Evolutionary conservation across 1,139 yeast species (phyloP).

Genomic region (Meyerozyma sp.): DNA sequence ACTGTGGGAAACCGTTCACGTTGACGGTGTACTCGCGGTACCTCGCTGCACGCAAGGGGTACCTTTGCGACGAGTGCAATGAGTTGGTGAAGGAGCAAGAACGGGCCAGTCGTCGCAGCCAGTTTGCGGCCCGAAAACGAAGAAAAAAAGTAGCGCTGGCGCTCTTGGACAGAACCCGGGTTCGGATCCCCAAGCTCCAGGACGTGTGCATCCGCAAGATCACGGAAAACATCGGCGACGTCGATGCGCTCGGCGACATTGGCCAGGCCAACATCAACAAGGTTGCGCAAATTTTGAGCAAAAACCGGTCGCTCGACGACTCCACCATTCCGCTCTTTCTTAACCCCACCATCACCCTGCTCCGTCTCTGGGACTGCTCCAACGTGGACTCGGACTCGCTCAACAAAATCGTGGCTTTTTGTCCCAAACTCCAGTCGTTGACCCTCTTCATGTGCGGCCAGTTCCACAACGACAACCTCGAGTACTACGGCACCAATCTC

Average conservation of each 20-base stretch:
- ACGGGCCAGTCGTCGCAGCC: conserved; percentile 43
- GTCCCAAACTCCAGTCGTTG: conserved; percentile 66
- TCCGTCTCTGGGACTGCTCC: conserved; percentile 93
- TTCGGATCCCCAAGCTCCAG: conserved; percentile 65
- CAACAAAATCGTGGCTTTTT: conserved; percentile 66
- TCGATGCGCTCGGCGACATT: conserved; percentile 75
- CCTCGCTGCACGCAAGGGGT: conserved; percentile 45
- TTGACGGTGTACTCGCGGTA: conserved; percentile 63
- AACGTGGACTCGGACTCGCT: conserved; percentile 63
- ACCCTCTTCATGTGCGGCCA: conserved; percentile 92
- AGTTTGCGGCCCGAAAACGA: conserved; percentile 60
- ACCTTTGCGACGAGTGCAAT: conserved; percentile 65
- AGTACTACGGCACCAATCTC: conserved; percentile 57
- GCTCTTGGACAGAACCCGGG: conserved; percentile 63
- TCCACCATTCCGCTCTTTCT: conserved; percentile 69
- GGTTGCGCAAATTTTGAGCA: conserved; percentile 69
- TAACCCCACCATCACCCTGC: conserved; percentile 46
- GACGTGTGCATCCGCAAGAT: conserved; percentile 73
- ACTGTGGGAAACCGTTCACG: conserved; percentile 52
- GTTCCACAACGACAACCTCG: conserved; percentile 69
- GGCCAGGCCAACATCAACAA: conserved; percentile 61
- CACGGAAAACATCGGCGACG: conserved; percentile 67
- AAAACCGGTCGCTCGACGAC: conserved; percentile 73
- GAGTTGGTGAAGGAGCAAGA: conserved; percentile 39
- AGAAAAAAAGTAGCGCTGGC: conserved; percentile 82